Evolutionary conservation across 2,329 filamentous ascomycete genomes (phyloP).

Genomic region (Trichoderma lentiforme): DNA sequence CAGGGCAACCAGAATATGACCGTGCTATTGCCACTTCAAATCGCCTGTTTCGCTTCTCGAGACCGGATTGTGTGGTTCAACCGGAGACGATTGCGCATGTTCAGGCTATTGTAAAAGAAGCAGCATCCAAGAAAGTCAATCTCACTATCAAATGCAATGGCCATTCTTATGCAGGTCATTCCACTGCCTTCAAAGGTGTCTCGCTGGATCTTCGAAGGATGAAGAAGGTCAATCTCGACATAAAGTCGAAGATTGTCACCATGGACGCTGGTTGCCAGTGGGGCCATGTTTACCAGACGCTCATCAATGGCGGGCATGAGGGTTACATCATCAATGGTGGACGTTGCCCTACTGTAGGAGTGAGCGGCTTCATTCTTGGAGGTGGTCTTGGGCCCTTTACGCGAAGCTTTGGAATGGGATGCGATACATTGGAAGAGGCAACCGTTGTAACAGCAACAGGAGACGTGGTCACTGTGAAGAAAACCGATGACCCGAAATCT

Average conservation of each 20-base stretch:
- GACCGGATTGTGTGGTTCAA: not conserved
- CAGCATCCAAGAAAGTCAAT: not conserved
- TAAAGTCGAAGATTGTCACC: not conserved
- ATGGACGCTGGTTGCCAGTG: slow-evolving; percentile 21
- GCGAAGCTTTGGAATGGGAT: slow-evolving; percentile 18
- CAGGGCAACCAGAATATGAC: not conserved
- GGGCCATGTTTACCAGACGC: slow-evolving; percentile 29
- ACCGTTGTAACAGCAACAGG: slow-evolving; percentile 33
- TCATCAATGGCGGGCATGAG: slow-evolving; percentile 23
- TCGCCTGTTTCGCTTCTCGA: not conserved
- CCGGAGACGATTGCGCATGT: not conserved
- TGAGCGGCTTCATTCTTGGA: slow-evolving; percentile 37
- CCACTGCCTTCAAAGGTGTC: not conserved
- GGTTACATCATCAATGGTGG: slow-evolving; percentile 29
- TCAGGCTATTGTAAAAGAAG: not conserved
- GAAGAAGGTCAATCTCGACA: not conserved
- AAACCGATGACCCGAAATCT: slow-evolving; percentile 16
- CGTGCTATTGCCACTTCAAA: not conserved
- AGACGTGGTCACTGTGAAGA: slow-evolving; percentile 22
- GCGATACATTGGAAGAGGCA: slow-evolving; percentile 30
- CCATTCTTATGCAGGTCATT: not conserved
- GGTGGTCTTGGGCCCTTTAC: slow-evolving; percentile 35
- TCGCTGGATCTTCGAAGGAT: not conserved
- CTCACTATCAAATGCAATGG: slow-evolving; percentile 1
- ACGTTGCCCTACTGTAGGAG: slow-evolving; percentile 33